Evolutionary conservation across 2,329 filamentous ascomycete species (phyloP).

Genomic region (Lachnellula arida): DNA sequence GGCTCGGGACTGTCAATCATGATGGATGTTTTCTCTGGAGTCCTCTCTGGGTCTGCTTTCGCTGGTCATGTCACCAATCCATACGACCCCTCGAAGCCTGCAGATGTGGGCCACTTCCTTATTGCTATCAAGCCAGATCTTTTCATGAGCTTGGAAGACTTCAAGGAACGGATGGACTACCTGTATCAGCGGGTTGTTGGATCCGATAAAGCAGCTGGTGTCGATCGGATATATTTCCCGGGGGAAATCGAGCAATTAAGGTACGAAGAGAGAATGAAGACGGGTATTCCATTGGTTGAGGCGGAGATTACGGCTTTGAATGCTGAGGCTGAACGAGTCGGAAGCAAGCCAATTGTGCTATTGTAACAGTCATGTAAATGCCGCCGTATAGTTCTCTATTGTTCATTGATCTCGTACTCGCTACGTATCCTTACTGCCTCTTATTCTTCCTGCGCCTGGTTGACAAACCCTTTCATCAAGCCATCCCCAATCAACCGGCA

Average conservation of each 20-base stretch:
- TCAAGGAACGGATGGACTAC: conserved; percentile 56
- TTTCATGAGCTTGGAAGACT: conserved; percentile 67
- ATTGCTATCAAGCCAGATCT: conserved; percentile 70
- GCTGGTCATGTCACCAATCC: conserved; percentile 72
- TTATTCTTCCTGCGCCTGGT: neutral
- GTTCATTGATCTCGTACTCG: neutral
- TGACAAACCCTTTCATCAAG: neutral
- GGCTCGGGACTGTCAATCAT: conserved; percentile 72
- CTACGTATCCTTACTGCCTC: neutral
- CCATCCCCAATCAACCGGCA: neutral
- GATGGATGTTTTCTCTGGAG: conserved; percentile 87
- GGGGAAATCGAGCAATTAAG: conserved; percentile 57
- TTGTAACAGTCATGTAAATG: too few relatives aligned
- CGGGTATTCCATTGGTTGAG: conserved; percentile 54
- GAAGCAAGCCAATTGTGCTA: conserved; percentile 15
- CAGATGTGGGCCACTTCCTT: conserved; percentile 71
- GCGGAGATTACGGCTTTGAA: conserved; percentile 54
- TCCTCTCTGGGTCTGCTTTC: conserved; percentile 72
- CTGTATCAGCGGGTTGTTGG: conserved; percentile 50
- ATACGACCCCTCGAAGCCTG: conserved; percentile 64
- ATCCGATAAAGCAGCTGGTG: conserved; percentile 49
- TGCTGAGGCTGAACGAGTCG: conserved; percentile 45
- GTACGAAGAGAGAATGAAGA: conserved; percentile 46
- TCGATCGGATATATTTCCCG: conserved; percentile 56
- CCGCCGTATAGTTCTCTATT: too few relatives aligned